A percentile compares a stretch with the other conserved stretches of the same genome.
Conservation (phyloP, 129 eudicot species). For the Gnaphalium uliginosum region DNA sequence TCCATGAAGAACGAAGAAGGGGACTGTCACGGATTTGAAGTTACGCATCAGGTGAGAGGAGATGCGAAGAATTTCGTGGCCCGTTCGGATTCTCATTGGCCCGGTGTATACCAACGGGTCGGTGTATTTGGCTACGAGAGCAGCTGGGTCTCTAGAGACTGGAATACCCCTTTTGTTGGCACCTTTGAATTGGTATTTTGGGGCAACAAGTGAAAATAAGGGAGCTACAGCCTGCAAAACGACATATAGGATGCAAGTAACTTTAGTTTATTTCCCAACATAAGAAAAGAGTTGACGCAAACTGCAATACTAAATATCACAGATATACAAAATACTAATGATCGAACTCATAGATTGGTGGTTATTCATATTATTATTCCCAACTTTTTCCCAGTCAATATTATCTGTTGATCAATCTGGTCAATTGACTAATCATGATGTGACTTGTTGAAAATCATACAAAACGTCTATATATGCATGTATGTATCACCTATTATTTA, state of each 20-base stretch:
- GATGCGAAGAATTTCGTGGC: slow-evolving; percentile 90
- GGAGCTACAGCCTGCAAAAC: slow-evolving; percentile 87
- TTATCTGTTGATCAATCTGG: background rate
- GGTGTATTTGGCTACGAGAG: slow-evolving; percentile 85
- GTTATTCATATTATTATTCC: background rate
- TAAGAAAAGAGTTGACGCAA: background rate
- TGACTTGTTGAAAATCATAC: background rate
- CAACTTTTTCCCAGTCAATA: background rate
- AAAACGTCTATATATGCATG: background rate
- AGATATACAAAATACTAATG: no score
- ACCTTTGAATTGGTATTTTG: slow-evolving; percentile 96
- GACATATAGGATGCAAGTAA: background rate
- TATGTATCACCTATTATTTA: background rate
- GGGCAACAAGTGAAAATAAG: slow-evolving; percentile 82
- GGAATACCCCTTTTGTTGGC: slow-evolving; percentile 94
- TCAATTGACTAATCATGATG: background rate
- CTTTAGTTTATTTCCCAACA: no score
- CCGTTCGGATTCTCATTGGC: slow-evolving; percentile 93
- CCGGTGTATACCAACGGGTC: slow-evolving; percentile 97
- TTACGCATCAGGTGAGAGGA: slow-evolving; percentile 72
- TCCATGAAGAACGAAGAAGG: slow-evolving; percentile 95
- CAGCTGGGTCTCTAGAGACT: slow-evolving; percentile 91
- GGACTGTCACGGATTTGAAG: slow-evolving; percentile 73
- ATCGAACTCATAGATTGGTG: background rate
- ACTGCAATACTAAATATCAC: background rate